Evolutionary conservation across 1,139 yeast genomes (phyloP).

Genomic region (Pichia norvegensis): DNA sequence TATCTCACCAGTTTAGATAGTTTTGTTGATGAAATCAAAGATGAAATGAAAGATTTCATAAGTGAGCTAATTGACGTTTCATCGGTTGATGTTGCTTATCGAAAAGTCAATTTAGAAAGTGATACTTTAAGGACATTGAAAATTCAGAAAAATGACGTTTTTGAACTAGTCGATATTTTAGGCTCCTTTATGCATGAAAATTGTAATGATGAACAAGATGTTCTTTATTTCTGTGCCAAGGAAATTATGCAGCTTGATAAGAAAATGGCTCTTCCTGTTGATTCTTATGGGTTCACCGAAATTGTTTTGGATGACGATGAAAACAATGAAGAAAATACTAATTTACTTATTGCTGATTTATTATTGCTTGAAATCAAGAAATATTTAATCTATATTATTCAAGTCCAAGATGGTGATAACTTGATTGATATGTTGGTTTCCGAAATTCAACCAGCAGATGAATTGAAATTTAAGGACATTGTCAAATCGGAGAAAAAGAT

Average conservation of each 20-base stretch:
- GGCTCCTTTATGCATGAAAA: slow-evolving; percentile 41
- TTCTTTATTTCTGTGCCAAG: slow-evolving; percentile 37
- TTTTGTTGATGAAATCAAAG: slow-evolving; percentile 47
- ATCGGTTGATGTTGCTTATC: slow-evolving; percentile 53
- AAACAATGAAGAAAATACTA: slow-evolving; percentile 28
- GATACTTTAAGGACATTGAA: slow-evolving; percentile 29
- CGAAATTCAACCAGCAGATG: slow-evolving; percentile 64
- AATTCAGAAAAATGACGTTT: slow-evolving; percentile 58
- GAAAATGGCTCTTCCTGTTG: slow-evolving; percentile 10
- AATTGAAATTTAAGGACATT: slow-evolving; percentile 50
- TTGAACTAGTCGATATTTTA: slow-evolving; percentile 52
- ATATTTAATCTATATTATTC: slow-evolving; percentile 67
- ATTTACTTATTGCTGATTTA: slow-evolving; percentile 35
- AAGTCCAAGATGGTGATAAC: slow-evolving; percentile 71
- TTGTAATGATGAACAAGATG: slow-evolving; percentile 45
- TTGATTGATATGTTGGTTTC: slow-evolving; percentile 67
- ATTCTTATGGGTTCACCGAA: slow-evolving; percentile 13
- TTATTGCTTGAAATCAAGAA: slow-evolving; percentile 75
- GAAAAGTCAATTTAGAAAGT: slow-evolving; percentile 42
- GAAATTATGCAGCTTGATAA: slow-evolving; percentile 12
- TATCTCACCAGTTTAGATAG: slow-evolving; percentile 78
- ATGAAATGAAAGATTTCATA: slow-evolving; percentile 39
- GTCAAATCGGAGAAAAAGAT: slow-evolving; percentile 38
- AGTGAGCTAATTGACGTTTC: slow-evolving; percentile 45
- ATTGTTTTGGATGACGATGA: slow-evolving; percentile 9